Base-by-base conservation (phyloP, 108 stramenopile genomes). In the Nitzschia sp. region DNA sequence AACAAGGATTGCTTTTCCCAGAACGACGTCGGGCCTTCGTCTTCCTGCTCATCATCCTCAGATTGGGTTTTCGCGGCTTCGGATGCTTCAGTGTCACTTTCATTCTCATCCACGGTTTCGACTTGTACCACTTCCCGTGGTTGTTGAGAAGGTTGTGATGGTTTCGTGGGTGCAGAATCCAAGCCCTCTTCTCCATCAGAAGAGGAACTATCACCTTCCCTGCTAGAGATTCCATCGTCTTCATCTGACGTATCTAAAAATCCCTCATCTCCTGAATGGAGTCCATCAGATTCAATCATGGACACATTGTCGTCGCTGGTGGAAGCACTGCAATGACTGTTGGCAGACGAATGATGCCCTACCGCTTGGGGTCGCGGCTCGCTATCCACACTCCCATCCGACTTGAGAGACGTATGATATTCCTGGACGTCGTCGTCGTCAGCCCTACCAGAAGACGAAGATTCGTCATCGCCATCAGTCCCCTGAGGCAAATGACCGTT, bases 1-100 rank as follows among this genome's bases (percentile, higher is more conserved):
- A 94, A 68, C 6, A 94, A 75, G 28, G 88, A 86, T 29, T 82
- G 88, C 62, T 90, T 81, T 48, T 94, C 93, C 55, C 73, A 72
- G 13, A 89, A 56, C 8, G 92, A 78, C 21, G 89, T 87, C 17
- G 31, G 49, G 21, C 59, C 70, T 21, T 89, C 82, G 1, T 85
- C 80, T 3, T 85, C 84, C 0, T 84, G 80, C 1, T 82, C 83
- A 0, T 81, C 76, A 1, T 79, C 66, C 3, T 65, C 68, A 26
- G 46, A 54, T 4, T 62, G 19, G 3, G 45, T 60, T 1, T 76
- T 46, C 2, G 31, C 60, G 3, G 32, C 13, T 34, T 59, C 46
- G 4, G 36, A 47, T n/a, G 59, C 46, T 5, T 59, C 54, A 3
- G 13, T 57, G 17, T 54, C 53, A 29, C 11, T 70, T 35, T 54